These are phyloP conservation scores for Euphrasia confusa DNA, from an alignment of 257 asterid species.

Conservation along the genomic window DNA sequence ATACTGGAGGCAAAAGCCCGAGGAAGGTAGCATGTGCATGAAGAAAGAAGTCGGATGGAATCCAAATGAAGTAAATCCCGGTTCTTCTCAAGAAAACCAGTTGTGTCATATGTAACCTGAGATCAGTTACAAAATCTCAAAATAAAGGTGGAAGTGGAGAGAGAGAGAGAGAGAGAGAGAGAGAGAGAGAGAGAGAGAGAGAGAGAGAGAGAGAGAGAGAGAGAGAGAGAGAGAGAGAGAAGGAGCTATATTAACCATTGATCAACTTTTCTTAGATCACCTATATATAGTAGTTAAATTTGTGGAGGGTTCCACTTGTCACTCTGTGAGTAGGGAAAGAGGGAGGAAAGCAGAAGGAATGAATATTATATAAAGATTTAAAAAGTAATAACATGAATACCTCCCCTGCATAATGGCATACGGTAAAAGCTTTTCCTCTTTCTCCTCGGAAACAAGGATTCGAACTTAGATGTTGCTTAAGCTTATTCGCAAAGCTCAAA, in stretches of 20 bases:
- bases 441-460: conserved; percentile 84
- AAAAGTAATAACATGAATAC: conserved; percentile 33
- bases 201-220: no score
- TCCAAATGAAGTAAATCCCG: conserved; percentile 89
- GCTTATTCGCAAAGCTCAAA: conserved; percentile 92
- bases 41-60: conserved; percentile 84
- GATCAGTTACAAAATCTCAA: conserved; percentile 11
- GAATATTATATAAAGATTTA: conserved; percentile 16
- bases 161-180: no score
- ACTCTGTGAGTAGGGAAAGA: not conserved
- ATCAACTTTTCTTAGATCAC: conserved; percentile 8
- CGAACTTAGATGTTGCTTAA: conserved; percentile 74
- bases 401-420: conserved; percentile 97
- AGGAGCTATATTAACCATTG: not conserved
- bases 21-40: conserved; percentile 83
- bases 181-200: no score
- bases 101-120: conserved; percentile 88
- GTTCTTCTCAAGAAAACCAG: conserved; percentile 95
- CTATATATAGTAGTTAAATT: not conserved
- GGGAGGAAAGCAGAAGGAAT: conserved; percentile 1
- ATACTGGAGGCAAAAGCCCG: conserved; percentile 83
- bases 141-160: not conserved
- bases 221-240: no score
- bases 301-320: conserved; percentile 9
- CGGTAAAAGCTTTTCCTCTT: conserved; percentile 77